Conservation (phyloP, 352 stramenopile species). For the Phytophthora vignae region DNA sequence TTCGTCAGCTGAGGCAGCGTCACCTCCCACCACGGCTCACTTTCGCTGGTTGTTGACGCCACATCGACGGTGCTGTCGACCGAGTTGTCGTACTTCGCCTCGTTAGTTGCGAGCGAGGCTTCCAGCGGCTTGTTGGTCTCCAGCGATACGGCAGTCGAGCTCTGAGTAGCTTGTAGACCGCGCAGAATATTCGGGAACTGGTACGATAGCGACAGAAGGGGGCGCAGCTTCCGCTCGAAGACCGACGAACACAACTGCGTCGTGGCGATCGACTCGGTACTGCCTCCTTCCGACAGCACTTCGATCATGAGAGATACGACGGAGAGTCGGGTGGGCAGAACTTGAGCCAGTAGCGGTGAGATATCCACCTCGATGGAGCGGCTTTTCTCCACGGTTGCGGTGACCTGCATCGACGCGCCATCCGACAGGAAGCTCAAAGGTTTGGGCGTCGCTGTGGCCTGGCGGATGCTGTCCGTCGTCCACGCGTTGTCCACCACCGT, state of each 20-base stretch:
- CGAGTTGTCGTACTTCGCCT: constrained; percentile 25
- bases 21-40: constrained; percentile 69
- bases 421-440: constrained; percentile 34
- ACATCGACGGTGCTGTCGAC: constrained; percentile 12
- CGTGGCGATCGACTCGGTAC: constrained; percentile 30
- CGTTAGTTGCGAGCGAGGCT: constrained; percentile 42
- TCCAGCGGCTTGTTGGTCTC: constrained; percentile 8
- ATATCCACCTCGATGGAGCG: constrained; percentile 64
- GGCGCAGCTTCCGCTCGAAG: constrained; percentile 64
- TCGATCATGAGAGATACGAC: constrained; percentile 64
- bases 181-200: constrained; percentile 56
- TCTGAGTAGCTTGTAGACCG: constrained; percentile 39
- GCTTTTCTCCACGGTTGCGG: constrained; percentile 54
- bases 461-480: constrained; percentile 41
- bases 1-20: constrained; percentile 45
- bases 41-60: constrained; percentile 41
- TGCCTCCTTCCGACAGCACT: constrained; percentile 45
- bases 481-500: constrained; percentile 60
- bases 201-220: constrained; percentile 53
- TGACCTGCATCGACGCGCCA: constrained; percentile 42
- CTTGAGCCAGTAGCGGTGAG: constrained; percentile 43
- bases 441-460: constrained; percentile 6
- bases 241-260: constrained; percentile 73
- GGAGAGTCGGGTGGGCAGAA: constrained; percentile 49
- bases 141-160: constrained; percentile 35